phyloP scores from a whole-genome alignment of 1,284 basidiomycete genomes.

The Microbotryum intermedium region DNA sequence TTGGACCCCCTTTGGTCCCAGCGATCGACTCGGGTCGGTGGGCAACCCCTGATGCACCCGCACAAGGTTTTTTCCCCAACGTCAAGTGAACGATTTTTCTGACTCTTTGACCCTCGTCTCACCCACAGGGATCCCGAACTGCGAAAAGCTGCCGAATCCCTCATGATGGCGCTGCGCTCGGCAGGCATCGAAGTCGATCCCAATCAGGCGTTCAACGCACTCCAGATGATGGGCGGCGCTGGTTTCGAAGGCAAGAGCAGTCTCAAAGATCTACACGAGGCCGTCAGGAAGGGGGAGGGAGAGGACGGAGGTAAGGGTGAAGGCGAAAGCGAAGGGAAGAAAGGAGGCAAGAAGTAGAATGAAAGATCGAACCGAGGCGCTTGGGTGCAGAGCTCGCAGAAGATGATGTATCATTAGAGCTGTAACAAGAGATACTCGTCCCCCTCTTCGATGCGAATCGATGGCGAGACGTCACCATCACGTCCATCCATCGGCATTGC shows the following conservation, averaged over 20 bases:
- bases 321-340: too few species aligned
- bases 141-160: slow-evolving; percentile 15
- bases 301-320: too few species aligned
- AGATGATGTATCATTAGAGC: too few species aligned
- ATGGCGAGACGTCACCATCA: too few species aligned
- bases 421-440: too few species aligned
- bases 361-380: too few species aligned
- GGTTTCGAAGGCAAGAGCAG: slow-evolving; percentile 6
- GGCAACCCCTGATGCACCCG: not conserved
- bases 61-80: not conserved
- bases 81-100: not conserved
- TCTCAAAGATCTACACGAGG: too few species aligned
- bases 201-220: slow-evolving; percentile 24
- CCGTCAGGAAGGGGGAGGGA: too few species aligned
- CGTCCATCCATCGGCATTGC: not conserved
- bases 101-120: too few species aligned
- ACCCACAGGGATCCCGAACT: slow-evolving; percentile 18
- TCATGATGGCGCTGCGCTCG: slow-evolving; percentile 11
- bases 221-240: slow-evolving; percentile 23
- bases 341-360: too few species aligned
- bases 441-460: too few species aligned
- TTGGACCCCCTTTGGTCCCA: not conserved
- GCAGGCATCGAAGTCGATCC: slow-evolving; percentile 26
- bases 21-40: not conserved
- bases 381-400: too few species aligned